Conservation (phyloP, 768 basidiomycete genomes). For the Tubosaeta sp. region DNA sequence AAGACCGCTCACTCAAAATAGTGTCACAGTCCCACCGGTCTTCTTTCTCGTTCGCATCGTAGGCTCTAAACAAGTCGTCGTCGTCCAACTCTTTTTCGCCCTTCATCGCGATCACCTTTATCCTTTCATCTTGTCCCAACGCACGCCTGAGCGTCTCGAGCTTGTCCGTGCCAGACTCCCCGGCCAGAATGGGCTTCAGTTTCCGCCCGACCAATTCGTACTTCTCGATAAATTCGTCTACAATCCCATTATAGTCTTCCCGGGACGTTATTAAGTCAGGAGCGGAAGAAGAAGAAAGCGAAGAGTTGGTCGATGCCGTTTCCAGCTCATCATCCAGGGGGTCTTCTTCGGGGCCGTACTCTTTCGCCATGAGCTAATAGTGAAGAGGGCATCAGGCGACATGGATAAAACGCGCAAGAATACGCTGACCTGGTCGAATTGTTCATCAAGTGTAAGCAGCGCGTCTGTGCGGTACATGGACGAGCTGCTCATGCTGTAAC, state of each 20-base stretch:
- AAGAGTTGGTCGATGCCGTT: slow-evolving; percentile 34
- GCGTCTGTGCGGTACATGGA: slow-evolving; percentile 93
- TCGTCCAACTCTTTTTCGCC: slow-evolving; percentile 45
- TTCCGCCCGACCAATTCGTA: slow-evolving; percentile 90
- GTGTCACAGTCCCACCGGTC: slow-evolving; percentile 97
- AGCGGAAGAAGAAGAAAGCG: slow-evolving; percentile 51
- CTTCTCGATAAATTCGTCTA: slow-evolving; percentile 90
- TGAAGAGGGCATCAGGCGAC: not conserved
- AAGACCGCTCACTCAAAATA: slow-evolving; percentile 67
- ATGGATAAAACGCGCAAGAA: not conserved
- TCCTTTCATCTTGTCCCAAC: slow-evolving; percentile 65
- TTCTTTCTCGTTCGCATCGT: slow-evolving; percentile 47
- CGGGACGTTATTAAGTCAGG: slow-evolving; percentile 77
- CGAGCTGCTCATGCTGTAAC: slow-evolving; percentile 96
- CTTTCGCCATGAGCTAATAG: slow-evolving; percentile 65
- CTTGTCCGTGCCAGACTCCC: slow-evolving; percentile 72
- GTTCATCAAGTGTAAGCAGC: slow-evolving; percentile 83
- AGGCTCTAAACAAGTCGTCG: slow-evolving; percentile 38
- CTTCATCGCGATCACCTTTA: slow-evolving; percentile 40
- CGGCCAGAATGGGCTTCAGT: slow-evolving; percentile 70
- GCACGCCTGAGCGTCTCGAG: slow-evolving; percentile 74
- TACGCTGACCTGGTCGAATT: slow-evolving; percentile 79
- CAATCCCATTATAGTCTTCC: slow-evolving; percentile 85
- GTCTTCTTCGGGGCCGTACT: slow-evolving; percentile 66
- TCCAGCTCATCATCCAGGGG: slow-evolving; percentile 46